Conservation (phyloP, 2,329 filamentous ascomycete genomes). For the Davidsoniella virescens region DNA sequence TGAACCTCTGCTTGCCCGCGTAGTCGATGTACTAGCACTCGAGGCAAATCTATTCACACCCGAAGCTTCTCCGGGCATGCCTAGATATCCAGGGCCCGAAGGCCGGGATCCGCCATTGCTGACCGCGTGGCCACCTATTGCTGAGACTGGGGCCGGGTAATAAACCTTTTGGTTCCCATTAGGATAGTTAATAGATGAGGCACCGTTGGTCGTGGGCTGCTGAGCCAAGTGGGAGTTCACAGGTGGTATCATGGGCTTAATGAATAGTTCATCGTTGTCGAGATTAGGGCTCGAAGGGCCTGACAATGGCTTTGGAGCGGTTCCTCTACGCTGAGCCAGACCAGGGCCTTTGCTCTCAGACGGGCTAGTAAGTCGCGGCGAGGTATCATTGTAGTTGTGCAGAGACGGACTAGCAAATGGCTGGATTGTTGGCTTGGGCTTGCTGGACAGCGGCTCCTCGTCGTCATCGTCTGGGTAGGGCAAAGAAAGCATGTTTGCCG, state of each 20-base stretch:
- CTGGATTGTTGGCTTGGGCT: slow-evolving; percentile 19
- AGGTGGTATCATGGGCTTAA: slow-evolving; percentile 39
- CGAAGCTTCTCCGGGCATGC: slow-evolving; percentile 28
- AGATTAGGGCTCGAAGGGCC: slow-evolving; percentile 64
- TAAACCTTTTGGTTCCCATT: slow-evolving; percentile 37
- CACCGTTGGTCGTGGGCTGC: neutral
- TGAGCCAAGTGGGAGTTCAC: slow-evolving; percentile 19
- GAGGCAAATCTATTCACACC: slow-evolving; percentile 50
- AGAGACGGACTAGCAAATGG: slow-evolving; percentile 29
- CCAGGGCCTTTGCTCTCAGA: slow-evolving; percentile 43
- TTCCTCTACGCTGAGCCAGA: slow-evolving; percentile 67
- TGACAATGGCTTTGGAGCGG: slow-evolving; percentile 66
- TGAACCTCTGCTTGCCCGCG: slow-evolving; percentile 77
- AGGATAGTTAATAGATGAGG: slow-evolving; percentile 17
- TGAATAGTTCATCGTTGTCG: slow-evolving; percentile 68
- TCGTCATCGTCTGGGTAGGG: slow-evolving; percentile 65
- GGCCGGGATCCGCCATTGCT: neutral
- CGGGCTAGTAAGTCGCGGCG: slow-evolving; percentile 37
- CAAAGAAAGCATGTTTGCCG: slow-evolving; percentile 38
- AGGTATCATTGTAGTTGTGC: slow-evolving; percentile 31
- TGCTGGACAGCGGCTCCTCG: slow-evolving; percentile 30
- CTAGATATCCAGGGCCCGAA: slow-evolving; percentile 18
- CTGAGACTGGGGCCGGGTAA: slow-evolving; percentile 38
- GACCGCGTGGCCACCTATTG: too few species aligned
- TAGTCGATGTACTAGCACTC: slow-evolving; percentile 85